Percentiles rank a stretch among this genome's conserved stretches.
These are phyloP conservation scores for Chionographis japonica DNA, from an alignment of 106 monocot genomes.

Conservation along the genomic window DNA sequence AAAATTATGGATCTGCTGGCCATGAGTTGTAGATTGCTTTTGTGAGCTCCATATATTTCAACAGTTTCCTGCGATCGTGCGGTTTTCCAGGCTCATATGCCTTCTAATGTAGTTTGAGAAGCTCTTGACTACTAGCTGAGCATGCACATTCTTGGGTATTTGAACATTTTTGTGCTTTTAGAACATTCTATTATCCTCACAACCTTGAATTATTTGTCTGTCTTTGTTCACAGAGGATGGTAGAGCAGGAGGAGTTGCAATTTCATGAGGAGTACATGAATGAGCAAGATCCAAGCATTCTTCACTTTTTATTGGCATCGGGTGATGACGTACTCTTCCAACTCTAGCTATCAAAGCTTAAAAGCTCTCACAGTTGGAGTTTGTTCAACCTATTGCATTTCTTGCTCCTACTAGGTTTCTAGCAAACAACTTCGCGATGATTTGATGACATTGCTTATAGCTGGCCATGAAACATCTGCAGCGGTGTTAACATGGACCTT, in stretches of 20 bases:
- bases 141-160: too few relatives aligned
- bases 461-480: constrained; percentile 98
- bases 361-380: background rate
- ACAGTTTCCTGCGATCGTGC: too few relatives aligned
- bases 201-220: background rate
- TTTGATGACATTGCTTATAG: constrained; percentile 98
- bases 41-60: too few relatives aligned
- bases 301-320: constrained; percentile 94
- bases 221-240: constrained; percentile 61
- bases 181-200: background rate
- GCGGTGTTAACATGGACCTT: constrained; percentile 98
- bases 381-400: background rate
- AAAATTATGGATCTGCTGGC: too few relatives aligned
- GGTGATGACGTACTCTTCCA: constrained; percentile 78
- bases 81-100: too few relatives aligned
- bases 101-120: too few relatives aligned
- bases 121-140: too few relatives aligned
- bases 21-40: too few relatives aligned
- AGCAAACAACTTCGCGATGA: constrained; percentile 99
- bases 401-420: constrained; percentile 47
- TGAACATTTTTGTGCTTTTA: background rate
- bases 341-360: background rate
- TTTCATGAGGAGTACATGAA: constrained; percentile 98
- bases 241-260: constrained; percentile 88
- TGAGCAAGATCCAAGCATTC: constrained; percentile 99